Conservation (phyloP, 805 yeast genomes). For the Wickerhamomyces silvicola region DNA sequence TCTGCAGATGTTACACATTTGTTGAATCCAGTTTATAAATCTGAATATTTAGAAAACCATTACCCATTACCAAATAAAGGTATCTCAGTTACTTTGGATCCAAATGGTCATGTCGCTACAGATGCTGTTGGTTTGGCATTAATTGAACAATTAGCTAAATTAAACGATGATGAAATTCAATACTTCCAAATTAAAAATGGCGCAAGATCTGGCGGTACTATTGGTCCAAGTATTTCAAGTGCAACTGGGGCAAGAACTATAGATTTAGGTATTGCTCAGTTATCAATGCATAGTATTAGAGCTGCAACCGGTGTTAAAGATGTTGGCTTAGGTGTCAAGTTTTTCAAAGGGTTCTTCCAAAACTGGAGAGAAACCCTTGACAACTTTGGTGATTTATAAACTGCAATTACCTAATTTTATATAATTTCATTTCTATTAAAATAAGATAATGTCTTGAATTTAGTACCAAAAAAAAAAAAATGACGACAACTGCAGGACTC, state of each 20-base stretch:
- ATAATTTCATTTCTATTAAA: conserved; percentile 1
- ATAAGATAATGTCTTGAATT: too few relatives aligned
- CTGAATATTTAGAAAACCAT: conserved; percentile 70
- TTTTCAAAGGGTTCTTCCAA: conserved; percentile 62
- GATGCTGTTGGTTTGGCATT: conserved; percentile 69
- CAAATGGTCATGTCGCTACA: conserved; percentile 81
- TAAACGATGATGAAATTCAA: conserved; percentile 62
- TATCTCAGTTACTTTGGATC: conserved; percentile 61
- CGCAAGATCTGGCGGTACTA: conserved; percentile 82
- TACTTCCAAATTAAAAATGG: conserved; percentile 84
- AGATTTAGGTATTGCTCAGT: conserved; percentile 78
- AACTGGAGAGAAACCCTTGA: conserved; percentile 60
- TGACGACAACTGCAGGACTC: conserved; percentile 68
- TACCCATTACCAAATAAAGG: conserved; percentile 79
- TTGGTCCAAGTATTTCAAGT: conserved; percentile 65
- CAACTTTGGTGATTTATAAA: conserved; percentile 41
- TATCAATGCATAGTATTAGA: conserved; percentile 82
- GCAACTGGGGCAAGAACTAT: conserved; percentile 70
- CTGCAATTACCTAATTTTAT: neutral
- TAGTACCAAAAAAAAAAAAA: too few relatives aligned
- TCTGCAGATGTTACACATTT: conserved; percentile 85
- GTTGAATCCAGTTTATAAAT: conserved; percentile 68
- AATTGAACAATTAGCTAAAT: conserved; percentile 60
- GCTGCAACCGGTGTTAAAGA: conserved; percentile 78
- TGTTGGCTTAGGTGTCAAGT: conserved; percentile 65